These are phyloP conservation scores for Oryza australiensis DNA, from an alignment of 176 grass and related monocot genomes.

Conservation along the genomic window DNA sequence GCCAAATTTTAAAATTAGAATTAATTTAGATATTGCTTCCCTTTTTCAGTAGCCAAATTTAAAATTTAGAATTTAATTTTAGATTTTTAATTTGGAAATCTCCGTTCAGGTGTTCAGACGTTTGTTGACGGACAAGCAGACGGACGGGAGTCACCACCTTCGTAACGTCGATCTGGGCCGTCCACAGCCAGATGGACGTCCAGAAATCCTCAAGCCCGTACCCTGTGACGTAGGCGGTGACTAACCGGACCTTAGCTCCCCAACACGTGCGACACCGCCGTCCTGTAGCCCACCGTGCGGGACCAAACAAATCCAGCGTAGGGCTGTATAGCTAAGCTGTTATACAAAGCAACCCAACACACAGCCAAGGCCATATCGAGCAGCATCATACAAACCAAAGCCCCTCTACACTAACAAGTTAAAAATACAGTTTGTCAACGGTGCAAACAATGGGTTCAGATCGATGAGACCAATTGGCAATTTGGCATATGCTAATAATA, in stretches of 20 bases:
- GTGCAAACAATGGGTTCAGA: background rate
- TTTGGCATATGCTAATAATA: background rate
- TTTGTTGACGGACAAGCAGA: too few species aligned
- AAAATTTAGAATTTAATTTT: too few species aligned
- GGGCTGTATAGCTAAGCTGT: background rate
- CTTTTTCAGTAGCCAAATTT: background rate
- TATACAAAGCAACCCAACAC: background rate
- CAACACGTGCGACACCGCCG: background rate
- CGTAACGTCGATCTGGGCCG: background rate
- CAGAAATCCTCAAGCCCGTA: background rate
- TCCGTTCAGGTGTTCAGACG: too few species aligned
- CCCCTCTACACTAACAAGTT: background rate
- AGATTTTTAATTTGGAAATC: too few species aligned
- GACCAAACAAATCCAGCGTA: background rate
- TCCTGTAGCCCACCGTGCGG: background rate
- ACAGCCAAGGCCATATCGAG: background rate
- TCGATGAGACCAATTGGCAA: conserved; percentile 5
- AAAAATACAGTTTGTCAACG: background rate
- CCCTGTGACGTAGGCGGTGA: background rate
- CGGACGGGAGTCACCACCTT: background rate
- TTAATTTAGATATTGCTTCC: too few species aligned
- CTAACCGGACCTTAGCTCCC: background rate
- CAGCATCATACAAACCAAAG: background rate
- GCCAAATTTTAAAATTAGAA: too few species aligned
- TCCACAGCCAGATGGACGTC: background rate